These are phyloP conservation scores for Dactylorhiza incarnata DNA, from an alignment of 106 monocot genomes.

Conservation along the genomic window DNA sequence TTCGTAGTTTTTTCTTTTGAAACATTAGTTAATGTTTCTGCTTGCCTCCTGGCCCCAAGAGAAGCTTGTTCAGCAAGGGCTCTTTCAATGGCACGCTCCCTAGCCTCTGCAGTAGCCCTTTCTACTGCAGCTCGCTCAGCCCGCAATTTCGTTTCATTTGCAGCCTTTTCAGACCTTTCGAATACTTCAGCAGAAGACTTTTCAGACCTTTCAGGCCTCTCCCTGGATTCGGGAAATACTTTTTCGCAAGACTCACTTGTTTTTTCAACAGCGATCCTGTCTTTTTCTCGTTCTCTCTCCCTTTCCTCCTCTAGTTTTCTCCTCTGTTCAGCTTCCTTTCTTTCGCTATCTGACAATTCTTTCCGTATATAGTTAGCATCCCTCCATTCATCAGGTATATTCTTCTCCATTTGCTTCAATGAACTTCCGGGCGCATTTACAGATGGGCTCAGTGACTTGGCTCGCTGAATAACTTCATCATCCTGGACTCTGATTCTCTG, in stretches of 20 bases:
- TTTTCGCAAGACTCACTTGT: constrained; percentile 59
- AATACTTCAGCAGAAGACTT: constrained; percentile 27
- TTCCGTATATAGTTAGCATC: constrained; percentile 9
- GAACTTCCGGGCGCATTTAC: constrained; percentile 7
- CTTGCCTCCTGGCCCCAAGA: constrained; percentile 39
- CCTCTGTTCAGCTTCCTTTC: constrained; percentile 23
- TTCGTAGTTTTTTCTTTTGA: constrained; percentile 24
- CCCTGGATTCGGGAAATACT: constrained; percentile 39
- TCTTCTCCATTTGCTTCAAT: constrained; percentile 6
- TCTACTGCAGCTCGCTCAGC: constrained; percentile 79
- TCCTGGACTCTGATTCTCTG: constrained; percentile 6
- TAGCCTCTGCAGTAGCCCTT: constrained; percentile 74
- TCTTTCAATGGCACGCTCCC: constrained; percentile 67
- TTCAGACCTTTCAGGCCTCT: constrained; percentile 62
- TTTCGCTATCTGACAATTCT: constrained; percentile 21
- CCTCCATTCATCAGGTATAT: not conserved
- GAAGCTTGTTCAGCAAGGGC: constrained; percentile 59
- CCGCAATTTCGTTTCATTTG: constrained; percentile 57
- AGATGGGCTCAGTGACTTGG: not conserved
- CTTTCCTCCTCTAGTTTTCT: constrained; percentile 56
- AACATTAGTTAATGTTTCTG: constrained; percentile 26
- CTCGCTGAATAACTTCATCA: not conserved
- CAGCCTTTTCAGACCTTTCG: constrained; percentile 36
- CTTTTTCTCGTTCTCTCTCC: constrained; percentile 86
- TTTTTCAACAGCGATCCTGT: constrained; percentile 75